Conservation (phyloP, 352 stramenopile genomes). For the Pythium dissimile region DNA sequence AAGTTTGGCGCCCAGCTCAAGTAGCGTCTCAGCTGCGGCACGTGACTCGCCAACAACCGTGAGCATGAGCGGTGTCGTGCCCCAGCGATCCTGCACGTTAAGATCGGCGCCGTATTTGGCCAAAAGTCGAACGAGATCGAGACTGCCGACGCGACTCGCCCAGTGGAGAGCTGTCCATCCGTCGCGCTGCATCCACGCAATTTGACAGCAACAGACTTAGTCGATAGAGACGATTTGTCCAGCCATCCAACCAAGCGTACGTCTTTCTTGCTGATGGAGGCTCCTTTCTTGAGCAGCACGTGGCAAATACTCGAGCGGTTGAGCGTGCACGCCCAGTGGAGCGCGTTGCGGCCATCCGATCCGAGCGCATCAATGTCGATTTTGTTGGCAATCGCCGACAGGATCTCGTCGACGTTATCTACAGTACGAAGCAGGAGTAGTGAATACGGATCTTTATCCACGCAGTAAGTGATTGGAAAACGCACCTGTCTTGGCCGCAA, state of each 20-base stretch:
- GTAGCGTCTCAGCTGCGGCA: slow-evolving; percentile 46
- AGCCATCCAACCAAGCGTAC: slow-evolving; percentile 18
- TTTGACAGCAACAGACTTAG: no score
- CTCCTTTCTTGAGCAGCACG: slow-evolving; percentile 80
- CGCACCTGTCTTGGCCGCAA: slow-evolving; percentile 60
- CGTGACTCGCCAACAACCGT: slow-evolving; percentile 71
- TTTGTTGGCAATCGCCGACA: slow-evolving; percentile 64
- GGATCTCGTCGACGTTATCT: slow-evolving; percentile 75
- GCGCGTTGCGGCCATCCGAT: slow-evolving; percentile 70
- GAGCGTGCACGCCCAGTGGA: slow-evolving; percentile 78
- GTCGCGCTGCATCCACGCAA: slow-evolving; percentile 36
- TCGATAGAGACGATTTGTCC: background rate
- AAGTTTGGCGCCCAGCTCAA: slow-evolving; percentile 69
- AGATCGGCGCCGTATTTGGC: slow-evolving; percentile 74
- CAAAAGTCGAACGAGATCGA: slow-evolving; percentile 73
- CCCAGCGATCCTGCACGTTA: slow-evolving; percentile 72
- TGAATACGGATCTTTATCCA: background rate
- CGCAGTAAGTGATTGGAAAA: background rate
- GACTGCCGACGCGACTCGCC: slow-evolving; percentile 68
- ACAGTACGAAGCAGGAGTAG: background rate
- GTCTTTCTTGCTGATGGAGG: slow-evolving; percentile 73
- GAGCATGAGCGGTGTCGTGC: slow-evolving; percentile 77
- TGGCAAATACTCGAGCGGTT: slow-evolving; percentile 76
- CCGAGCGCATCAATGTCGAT: slow-evolving; percentile 72
- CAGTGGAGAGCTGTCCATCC: slow-evolving; percentile 78